Evolutionary conservation across 441 rosid genomes (phyloP).

Genomic region (Gossypium aridum): DNA sequence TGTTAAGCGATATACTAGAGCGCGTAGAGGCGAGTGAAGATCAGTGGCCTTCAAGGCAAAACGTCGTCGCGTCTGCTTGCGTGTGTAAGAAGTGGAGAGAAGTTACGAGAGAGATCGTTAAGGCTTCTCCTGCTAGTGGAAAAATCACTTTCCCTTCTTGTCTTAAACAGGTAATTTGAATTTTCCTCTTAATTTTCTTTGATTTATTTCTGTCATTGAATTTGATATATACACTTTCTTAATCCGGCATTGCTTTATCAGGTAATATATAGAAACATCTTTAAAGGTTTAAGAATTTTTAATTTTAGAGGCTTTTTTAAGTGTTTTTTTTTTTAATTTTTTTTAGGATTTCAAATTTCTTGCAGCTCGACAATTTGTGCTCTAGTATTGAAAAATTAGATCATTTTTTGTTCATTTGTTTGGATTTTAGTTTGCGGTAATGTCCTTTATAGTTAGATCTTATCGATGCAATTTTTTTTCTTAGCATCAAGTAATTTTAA

Average conservation of each 20-base stretch:
- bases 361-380: neutral
- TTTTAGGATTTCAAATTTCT: neutral
- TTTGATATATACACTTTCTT: neutral
- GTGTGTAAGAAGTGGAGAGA: slow-evolving; percentile 91
- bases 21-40: slow-evolving; percentile 72
- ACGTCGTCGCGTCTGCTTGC: slow-evolving; percentile 68
- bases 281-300: neutral
- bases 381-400: no score
- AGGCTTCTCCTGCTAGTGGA: slow-evolving; percentile 31
- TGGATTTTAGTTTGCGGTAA: no score
- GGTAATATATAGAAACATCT: neutral
- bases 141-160: slow-evolving; percentile 87
- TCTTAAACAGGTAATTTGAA: slow-evolving; percentile 58
- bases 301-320: neutral
- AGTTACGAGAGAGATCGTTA: slow-evolving; percentile 47
- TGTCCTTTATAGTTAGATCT: neutral
- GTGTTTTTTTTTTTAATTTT: neutral
- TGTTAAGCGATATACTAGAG: slow-evolving; percentile 65
- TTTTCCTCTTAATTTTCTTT: neutral
- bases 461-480: neutral
- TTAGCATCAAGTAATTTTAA: neutral
- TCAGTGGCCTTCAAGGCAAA: slow-evolving; percentile 67
- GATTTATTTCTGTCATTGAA: neutral
- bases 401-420: no score
- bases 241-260: neutral